Base-by-base conservation (phyloP, 495 filamentous ascomycete species). In the Aspergillus asperescens region DNA sequence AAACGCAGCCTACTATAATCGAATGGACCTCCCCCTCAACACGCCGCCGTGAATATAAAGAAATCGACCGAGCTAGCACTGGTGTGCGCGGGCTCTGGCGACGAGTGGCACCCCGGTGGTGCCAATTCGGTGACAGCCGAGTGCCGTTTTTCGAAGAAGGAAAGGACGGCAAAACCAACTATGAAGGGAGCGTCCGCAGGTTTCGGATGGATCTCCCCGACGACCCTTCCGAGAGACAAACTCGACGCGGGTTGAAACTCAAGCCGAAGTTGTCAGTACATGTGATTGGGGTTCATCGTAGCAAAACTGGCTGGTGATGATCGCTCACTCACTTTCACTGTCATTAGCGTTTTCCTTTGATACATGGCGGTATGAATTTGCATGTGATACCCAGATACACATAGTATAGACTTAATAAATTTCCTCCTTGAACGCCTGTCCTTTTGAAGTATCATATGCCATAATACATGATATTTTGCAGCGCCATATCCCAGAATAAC, bases 181-280 rank as follows among this genome's bases (percentile, higher is more conserved):
- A 74, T 18, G 73, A 70, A 48, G 75, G 73, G 0, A 78, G 73
- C 19, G 73, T 78, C 24, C 62, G 75, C 15, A 62, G 75, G 18
- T 77, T 76, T 46, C 65, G 75, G n/a, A 70, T 78, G 70, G 72
- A 77, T 65, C 39, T 77, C 3, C 66, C 70, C 6, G 72, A 75
- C 29, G 67, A 71, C 5, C 45, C 25, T 1, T 34, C 29, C 12
- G 56, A 54, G 29, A 19, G 5, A 3, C 38, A 53, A 12, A 37
- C 13, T n/a, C 56, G 29, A 22, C 35, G 51, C 5, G 50, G 52
- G 9, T 19, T 59, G 20, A 58, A 53, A 12, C 44, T 62, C 0
- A 57, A 50, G 48, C 37, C 35, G n/a, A 57, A 48, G 44, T 41
- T 58, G 18, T 48, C 46, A 16, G 50, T 53, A 39, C 43, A 45